These are phyloP conservation scores for Juncus inflexus DNA, from an alignment of 176 grass and related monocot genomes.

Conservation along the genomic window DNA sequence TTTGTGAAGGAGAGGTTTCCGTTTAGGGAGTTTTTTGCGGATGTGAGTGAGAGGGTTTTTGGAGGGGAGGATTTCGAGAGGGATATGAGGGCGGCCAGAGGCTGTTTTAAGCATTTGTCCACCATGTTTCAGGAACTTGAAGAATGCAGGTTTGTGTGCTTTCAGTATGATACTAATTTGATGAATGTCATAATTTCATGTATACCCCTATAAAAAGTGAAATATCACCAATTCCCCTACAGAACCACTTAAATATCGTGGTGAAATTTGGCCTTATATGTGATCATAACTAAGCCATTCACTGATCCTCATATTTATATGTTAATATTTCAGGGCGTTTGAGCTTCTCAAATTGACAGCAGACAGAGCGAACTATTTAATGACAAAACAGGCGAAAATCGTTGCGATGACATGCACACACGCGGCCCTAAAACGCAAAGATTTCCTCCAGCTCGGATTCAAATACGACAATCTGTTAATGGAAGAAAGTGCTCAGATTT, in stretches of 20 bases:
- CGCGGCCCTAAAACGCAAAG: slow-evolving; percentile 87
- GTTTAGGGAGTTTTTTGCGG: slow-evolving; percentile 68
- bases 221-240: too few species aligned
- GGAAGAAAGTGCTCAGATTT: slow-evolving; percentile 99
- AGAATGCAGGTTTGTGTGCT: slow-evolving; percentile 47
- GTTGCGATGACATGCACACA: slow-evolving; percentile 99
- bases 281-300: not conserved
- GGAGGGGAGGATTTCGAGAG: slow-evolving; percentile 82
- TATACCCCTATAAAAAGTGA: too few species aligned
- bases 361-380: slow-evolving; percentile 93
- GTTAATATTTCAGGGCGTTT: slow-evolving; percentile 48
- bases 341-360: slow-evolving; percentile 92
- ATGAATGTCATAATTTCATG: too few species aligned
- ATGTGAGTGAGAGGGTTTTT: slow-evolving; percentile 63
- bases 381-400: slow-evolving; percentile 98
- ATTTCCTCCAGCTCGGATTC: slow-evolving; percentile 95
- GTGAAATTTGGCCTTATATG: too few species aligned
- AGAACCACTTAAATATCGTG: too few species aligned
- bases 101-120: slow-evolving; percentile 91
- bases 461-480: slow-evolving; percentile 97
- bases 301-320: not conserved
- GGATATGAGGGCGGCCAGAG: slow-evolving; percentile 93
- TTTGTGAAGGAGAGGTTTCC: slow-evolving; percentile 82
- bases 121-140: slow-evolving; percentile 95
- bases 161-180: too few species aligned